Evolutionary conservation across 176 grass and related monocot genomes (phyloP).

Genomic region (Dendrocalamus sinicus): DNA sequence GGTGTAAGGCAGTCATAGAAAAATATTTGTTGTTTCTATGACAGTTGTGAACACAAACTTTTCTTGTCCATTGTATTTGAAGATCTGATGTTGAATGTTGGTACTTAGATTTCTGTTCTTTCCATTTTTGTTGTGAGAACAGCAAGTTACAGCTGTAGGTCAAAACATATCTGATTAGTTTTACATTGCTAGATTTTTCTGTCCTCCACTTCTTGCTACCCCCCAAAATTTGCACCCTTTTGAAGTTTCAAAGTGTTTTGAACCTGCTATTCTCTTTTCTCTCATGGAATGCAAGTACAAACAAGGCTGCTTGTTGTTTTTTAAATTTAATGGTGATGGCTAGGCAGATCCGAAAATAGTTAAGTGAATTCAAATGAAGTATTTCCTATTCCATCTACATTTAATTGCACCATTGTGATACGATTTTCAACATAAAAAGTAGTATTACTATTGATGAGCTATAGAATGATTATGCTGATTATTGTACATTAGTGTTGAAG

Average conservation of each 20-base stretch:
- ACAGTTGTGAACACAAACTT: neutral
- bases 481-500: neutral
- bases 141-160: neutral
- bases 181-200: neutral
- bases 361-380: neutral
- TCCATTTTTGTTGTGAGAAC: neutral
- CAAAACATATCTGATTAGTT: neutral
- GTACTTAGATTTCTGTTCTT: neutral
- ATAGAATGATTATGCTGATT: neutral
- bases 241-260: neutral
- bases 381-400: neutral
- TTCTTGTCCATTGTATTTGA: neutral
- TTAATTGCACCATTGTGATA: neutral
- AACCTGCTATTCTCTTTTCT: neutral
- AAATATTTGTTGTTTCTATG: too few relatives aligned
- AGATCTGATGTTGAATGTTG: neutral
- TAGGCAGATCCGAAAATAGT: neutral
- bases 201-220: neutral
- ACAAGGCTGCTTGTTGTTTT: too few relatives aligned
- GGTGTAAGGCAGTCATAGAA: neutral
- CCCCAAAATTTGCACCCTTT: neutral
- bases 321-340: too few relatives aligned
- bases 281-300: too few relatives aligned
- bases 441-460: neutral
- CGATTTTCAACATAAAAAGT: neutral